Conservation (phyloP, 257 asterid genomes). For the Penstemon davidsonii region DNA sequence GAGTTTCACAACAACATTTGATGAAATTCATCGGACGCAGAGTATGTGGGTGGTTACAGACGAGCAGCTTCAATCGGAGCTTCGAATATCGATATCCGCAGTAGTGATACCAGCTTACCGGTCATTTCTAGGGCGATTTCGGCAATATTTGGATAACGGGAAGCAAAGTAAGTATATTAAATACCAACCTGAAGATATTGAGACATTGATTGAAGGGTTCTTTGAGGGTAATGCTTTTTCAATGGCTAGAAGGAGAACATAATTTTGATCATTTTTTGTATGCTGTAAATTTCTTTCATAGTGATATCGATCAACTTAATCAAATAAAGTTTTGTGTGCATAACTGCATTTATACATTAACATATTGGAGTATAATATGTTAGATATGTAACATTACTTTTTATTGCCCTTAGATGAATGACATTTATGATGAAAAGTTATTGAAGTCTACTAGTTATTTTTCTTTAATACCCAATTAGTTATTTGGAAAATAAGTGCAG, state of each 20-base stretch:
- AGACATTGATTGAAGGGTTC: slow-evolving; percentile 65
- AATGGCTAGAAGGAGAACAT: slow-evolving; percentile 61
- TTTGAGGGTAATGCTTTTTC: slow-evolving; percentile 69
- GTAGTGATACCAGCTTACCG: slow-evolving; percentile 87
- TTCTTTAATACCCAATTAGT: too few relatives aligned
- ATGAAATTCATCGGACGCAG: slow-evolving; percentile 68
- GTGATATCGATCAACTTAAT: too few relatives aligned
- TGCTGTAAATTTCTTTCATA: neutral
- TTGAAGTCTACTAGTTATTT: too few relatives aligned
- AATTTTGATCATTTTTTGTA: slow-evolving; percentile 11
- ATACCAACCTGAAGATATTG: slow-evolving; percentile 85
- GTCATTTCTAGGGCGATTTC: slow-evolving; percentile 71
- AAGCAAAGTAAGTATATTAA: slow-evolving; percentile 72
- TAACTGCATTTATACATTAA: too few relatives aligned
- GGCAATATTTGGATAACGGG: slow-evolving; percentile 55
- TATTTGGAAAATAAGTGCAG: too few relatives aligned
- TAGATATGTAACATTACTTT: too few relatives aligned
- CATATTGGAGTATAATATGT: too few relatives aligned
- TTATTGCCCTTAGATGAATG: too few relatives aligned
- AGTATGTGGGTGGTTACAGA: slow-evolving; percentile 84
- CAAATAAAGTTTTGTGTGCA: too few relatives aligned
- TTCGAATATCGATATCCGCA: slow-evolving; percentile 65
- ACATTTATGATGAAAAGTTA: too few relatives aligned
- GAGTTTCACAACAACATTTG: slow-evolving; percentile 53
- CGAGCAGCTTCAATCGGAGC: slow-evolving; percentile 92